Conservation (phyloP, 2,329 filamentous ascomycete species). For the Huntiella bhutanensis region DNA sequence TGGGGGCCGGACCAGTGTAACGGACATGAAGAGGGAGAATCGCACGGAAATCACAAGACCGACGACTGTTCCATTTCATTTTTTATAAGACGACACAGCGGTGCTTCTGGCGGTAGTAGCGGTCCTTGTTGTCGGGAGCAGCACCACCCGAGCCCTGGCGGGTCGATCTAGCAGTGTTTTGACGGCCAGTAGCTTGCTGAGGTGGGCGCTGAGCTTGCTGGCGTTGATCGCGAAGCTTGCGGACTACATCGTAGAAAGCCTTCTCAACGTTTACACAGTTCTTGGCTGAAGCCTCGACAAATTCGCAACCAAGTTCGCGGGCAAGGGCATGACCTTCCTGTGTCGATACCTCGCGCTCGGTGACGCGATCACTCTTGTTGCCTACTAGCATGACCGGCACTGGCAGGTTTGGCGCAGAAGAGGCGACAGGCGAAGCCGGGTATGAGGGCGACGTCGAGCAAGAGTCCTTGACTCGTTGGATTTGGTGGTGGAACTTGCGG, state of each 20-base stretch:
- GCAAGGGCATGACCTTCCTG: constrained; percentile 88
- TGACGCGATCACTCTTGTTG: constrained; percentile 94
- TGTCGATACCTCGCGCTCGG: constrained; percentile 87
- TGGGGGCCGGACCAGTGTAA: neutral
- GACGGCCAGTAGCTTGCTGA: constrained; percentile 13
- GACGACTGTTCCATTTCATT: constrained; percentile 10
- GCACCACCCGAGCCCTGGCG: constrained; percentile 12
- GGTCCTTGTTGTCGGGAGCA: constrained; percentile 13
- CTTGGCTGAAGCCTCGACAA: constrained; percentile 91
- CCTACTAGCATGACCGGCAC: constrained; percentile 96
- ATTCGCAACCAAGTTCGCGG: constrained; percentile 83
- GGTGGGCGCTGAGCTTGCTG: constrained; percentile 31
- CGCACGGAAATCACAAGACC: neutral
- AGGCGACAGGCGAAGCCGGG: constrained; percentile 51
- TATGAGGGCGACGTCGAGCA: constrained; percentile 58
- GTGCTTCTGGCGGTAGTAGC: constrained; percentile 17
- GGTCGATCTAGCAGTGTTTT: constrained; percentile 16
- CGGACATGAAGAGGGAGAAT: neutral
- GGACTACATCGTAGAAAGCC: constrained; percentile 93
- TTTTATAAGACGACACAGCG: constrained; percentile 25
- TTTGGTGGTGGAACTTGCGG: constrained; percentile 89
- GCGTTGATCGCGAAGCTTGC: constrained; percentile 70
- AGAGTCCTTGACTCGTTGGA: constrained; percentile 91
- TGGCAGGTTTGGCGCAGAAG: constrained; percentile 40
- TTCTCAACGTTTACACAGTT: constrained; percentile 98